Conservation (phyloP, 331 rosid genomes). For the Malus hybrid region DNA sequence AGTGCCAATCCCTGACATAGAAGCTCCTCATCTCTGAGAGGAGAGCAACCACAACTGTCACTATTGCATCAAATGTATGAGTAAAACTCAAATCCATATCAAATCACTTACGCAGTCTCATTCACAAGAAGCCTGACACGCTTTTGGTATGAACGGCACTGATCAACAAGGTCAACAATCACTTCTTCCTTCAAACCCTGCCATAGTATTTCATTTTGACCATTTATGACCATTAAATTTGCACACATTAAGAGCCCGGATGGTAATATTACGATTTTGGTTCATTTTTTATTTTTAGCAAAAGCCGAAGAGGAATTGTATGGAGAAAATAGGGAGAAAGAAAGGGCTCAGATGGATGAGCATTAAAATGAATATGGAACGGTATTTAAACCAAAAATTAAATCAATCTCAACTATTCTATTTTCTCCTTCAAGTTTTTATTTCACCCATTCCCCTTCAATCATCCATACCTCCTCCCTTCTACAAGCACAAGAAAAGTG, state of each 20-base stretch:
- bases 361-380: neutral
- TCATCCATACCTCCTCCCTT: neutral
- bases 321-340: neutral
- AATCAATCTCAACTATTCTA: neutral
- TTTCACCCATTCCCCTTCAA: neutral
- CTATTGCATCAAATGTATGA: neutral
- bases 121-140: conserved; percentile 89
- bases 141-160: conserved; percentile 79
- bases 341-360: neutral
- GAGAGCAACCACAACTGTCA: conserved; percentile 11
- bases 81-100: neutral
- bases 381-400: neutral
- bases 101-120: conserved; percentile 50
- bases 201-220: conserved; percentile 10
- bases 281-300: neutral
- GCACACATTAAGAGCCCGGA: neutral
- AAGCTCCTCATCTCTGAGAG: conserved; percentile 70
- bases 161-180: conserved; percentile 91
- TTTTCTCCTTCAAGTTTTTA: neutral
- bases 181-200: conserved; percentile 90
- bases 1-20: conserved; percentile 62
- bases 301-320: neutral
- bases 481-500: neutral
- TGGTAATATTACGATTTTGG: neutral
- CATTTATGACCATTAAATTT: neutral